Conservation (phyloP, 192 early-diverging fungal species). For the Backusella tuberculispora region DNA sequence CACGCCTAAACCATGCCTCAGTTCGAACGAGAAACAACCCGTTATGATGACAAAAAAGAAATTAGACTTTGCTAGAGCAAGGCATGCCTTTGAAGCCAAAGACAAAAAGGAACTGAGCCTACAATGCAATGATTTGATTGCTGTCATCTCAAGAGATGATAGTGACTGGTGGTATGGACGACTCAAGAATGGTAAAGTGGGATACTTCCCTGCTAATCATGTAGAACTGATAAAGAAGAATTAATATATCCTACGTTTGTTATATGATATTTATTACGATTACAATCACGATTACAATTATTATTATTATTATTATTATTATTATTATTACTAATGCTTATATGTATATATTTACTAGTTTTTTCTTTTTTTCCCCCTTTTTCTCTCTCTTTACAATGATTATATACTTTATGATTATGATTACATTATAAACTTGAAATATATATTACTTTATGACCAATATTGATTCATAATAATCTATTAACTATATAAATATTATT, state of each 20-base stretch:
- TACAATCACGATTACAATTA: too few relatives aligned
- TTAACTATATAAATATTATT: neutral
- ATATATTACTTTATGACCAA: neutral
- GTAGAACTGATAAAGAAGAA: slow-evolving; percentile 84
- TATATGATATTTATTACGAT: neutral
- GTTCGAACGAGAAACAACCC: neutral
- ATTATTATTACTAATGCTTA: neutral
- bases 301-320: neutral
- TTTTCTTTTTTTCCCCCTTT: too few relatives aligned
- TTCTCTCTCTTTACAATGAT: neutral
- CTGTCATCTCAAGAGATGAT: neutral
- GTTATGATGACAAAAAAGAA: neutral
- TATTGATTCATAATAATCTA: slow-evolving; percentile 8
- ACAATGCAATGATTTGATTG: slow-evolving; percentile 8
- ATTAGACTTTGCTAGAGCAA: slow-evolving; percentile 14
- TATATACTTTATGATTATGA: too few relatives aligned
- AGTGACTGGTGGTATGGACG: slow-evolving; percentile 90
- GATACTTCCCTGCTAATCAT: slow-evolving; percentile 90
- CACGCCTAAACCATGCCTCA: neutral
- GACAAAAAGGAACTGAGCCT: neutral
- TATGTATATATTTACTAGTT: too few relatives aligned
- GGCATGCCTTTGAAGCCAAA: neutral
- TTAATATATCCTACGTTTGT: neutral
- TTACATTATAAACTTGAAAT: neutral
- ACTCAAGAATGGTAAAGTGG: slow-evolving; percentile 78